phyloP scores from a whole-genome alignment of 75 land plant genomes.

The Gnetum montanum region DNA sequence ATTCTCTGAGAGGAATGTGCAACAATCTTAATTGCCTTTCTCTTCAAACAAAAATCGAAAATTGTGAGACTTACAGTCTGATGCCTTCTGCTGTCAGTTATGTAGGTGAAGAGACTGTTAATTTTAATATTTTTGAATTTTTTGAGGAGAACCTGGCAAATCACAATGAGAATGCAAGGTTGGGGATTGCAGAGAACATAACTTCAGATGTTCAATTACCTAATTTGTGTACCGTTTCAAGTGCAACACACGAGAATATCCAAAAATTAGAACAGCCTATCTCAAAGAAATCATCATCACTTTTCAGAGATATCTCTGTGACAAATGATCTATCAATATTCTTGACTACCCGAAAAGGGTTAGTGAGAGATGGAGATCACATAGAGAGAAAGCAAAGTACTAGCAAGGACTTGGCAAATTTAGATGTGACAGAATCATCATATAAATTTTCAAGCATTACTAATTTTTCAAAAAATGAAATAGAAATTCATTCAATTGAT shows the following conservation, averaged over 20 bases:
- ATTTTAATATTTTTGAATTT: constrained; percentile 12
- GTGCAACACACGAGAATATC: background rate
- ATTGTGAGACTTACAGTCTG: background rate
- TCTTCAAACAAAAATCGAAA: constrained; percentile 13
- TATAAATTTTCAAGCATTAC: background rate
- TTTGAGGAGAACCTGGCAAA: constrained; percentile 17
- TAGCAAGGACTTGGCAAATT: background rate
- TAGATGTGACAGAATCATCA: background rate
- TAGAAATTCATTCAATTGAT: constrained; percentile 12
- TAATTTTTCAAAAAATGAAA: constrained; percentile 5
- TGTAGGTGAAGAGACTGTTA: constrained; percentile 1
- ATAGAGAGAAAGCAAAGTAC: background rate
- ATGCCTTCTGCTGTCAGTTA: constrained; percentile 4
- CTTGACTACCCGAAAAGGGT: constrained; percentile 25
- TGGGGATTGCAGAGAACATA: constrained; percentile 1
- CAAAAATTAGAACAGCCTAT: background rate
- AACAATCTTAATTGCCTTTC: constrained; percentile 14
- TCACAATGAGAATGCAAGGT: background rate
- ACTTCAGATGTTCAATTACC: constrained; percentile 5
- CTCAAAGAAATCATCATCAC: constrained; percentile 12
- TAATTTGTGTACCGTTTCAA: background rate
- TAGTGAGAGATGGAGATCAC: constrained; percentile 4
- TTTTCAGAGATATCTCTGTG: constrained; percentile 20
- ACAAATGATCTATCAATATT: constrained; percentile 42
- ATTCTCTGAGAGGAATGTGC: constrained; percentile 34